Conservation (phyloP, 1,284 basidiomycete genomes). For the Cutaneotrichosporon cutaneum region DNA sequence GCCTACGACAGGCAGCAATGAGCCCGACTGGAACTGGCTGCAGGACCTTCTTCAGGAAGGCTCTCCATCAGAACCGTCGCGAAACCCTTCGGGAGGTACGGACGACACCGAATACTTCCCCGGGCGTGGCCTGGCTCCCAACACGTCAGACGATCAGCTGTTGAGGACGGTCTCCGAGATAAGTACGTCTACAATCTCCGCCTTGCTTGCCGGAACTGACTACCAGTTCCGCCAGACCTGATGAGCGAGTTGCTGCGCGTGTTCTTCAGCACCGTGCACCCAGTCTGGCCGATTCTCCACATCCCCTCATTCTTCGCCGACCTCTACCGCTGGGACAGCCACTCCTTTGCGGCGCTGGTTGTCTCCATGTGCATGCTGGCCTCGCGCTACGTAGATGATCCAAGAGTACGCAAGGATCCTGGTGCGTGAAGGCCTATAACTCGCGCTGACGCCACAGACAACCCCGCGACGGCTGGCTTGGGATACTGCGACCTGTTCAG, state of each 20-base stretch:
- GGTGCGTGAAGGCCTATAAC: background rate
- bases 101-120: constrained; percentile 20
- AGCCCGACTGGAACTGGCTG: constrained; percentile 24
- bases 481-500: constrained; percentile 19
- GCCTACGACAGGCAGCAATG: background rate
- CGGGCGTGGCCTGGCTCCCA: constrained; percentile 12
- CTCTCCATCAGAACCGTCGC: background rate
- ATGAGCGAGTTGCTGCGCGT: constrained; percentile 18
- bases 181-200: background rate
- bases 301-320: constrained; percentile 21
- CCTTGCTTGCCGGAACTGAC: background rate
- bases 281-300: constrained; percentile 27
- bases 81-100: background rate
- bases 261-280: constrained; percentile 25
- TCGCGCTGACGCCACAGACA: constrained; percentile 6
- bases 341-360: constrained; percentile 20
- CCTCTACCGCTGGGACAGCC: constrained; percentile 15
- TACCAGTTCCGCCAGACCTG: constrained; percentile 15
- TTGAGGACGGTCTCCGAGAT: constrained; percentile 11
- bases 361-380: constrained; percentile 25
- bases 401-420: constrained; percentile 11
- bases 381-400: constrained; percentile 16
- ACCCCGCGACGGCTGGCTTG: constrained; percentile 22
- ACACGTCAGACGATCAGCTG: constrained; percentile 11
- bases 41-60: constrained; percentile 21